Conservation (phyloP, 1,284 basidiomycete species). For the Moesziomyces sp. region DNA sequence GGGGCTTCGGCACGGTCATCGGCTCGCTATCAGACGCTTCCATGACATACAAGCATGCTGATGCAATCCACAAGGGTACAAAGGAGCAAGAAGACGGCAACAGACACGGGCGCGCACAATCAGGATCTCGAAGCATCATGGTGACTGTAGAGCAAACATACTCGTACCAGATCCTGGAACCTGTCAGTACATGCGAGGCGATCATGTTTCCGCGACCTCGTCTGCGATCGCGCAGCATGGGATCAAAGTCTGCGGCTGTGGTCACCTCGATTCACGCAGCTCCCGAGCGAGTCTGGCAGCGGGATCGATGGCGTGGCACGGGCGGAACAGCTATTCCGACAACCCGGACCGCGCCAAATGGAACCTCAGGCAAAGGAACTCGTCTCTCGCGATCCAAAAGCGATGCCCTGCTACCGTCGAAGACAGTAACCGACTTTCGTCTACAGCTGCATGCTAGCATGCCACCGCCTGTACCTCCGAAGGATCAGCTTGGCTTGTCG, state of each 20-base stretch:
- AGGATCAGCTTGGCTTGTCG: slow-evolving; percentile 1
- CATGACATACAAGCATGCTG: neutral
- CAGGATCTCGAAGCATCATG: neutral
- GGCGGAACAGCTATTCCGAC: neutral
- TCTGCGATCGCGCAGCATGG: slow-evolving; percentile 26
- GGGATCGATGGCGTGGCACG: neutral
- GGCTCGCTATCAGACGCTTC: neutral
- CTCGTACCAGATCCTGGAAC: slow-evolving; percentile 19
- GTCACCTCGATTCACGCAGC: slow-evolving; percentile 13
- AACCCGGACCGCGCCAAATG: neutral
- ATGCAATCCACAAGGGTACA: neutral
- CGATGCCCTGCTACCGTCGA: neutral
- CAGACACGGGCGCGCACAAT: neutral
- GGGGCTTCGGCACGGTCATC: too few species aligned
- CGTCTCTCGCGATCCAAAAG: neutral
- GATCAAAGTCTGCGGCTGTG: neutral
- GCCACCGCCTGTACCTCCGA: slow-evolving; percentile 23
- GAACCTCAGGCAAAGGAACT: too few species aligned
- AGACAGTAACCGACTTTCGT: slow-evolving; percentile 8
- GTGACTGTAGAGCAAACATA: slow-evolving; percentile 6
- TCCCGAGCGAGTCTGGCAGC: slow-evolving; percentile 29
- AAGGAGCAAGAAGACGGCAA: neutral
- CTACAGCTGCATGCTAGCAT: slow-evolving; percentile 18
- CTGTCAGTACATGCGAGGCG: slow-evolving; percentile 29
- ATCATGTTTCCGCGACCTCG: slow-evolving; percentile 30